These are phyloP conservation scores for Phytopythium ostracodes DNA, from an alignment of 352 stramenopile genomes.

Conservation along the genomic window DNA sequence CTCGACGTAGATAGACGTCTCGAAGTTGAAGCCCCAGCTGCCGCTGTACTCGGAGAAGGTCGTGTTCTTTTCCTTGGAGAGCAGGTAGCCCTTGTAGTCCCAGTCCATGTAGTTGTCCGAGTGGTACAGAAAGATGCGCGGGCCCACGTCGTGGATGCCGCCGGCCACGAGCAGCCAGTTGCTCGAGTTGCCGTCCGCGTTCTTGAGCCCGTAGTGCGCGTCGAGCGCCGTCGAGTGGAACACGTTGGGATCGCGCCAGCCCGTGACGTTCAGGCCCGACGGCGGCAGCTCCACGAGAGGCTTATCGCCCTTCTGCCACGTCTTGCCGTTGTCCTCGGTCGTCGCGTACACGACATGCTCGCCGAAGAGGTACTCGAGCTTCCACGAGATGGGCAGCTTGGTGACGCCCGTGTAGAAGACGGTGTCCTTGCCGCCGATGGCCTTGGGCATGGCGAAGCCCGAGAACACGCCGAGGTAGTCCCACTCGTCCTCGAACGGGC, in stretches of 20 bases:
- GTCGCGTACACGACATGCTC: slow-evolving; percentile 68
- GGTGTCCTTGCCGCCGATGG: slow-evolving; percentile 57
- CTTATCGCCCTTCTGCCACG: slow-evolving; percentile 52
- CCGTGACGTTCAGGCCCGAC: slow-evolving; percentile 46
- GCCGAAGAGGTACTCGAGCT: slow-evolving; percentile 47
- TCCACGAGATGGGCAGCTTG: slow-evolving; percentile 44
- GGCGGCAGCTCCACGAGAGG: slow-evolving; percentile 47
- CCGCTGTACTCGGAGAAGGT: slow-evolving; percentile 54
- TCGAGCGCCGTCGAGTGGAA: slow-evolving; percentile 62
- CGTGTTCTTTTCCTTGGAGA: slow-evolving; percentile 55
- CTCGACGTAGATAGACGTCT: slow-evolving; percentile 63
- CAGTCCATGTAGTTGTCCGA: slow-evolving; percentile 55
- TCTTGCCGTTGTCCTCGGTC: slow-evolving; percentile 48
- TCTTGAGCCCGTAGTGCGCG: slow-evolving; percentile 22
- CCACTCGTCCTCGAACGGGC: slow-evolving; percentile 50
- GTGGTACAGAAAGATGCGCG: slow-evolving; percentile 66
- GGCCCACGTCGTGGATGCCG: slow-evolving; percentile 43
- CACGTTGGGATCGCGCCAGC: slow-evolving; percentile 57
- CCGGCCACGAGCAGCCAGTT: slow-evolving; percentile 58
- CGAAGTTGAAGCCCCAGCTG: slow-evolving; percentile 63
- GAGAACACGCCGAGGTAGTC: slow-evolving; percentile 75
- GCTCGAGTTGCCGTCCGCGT: slow-evolving; percentile 18
- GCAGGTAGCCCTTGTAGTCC: slow-evolving; percentile 61
- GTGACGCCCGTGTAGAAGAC: slow-evolving; percentile 66
- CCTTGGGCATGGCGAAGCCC: slow-evolving; percentile 53